Evolutionary conservation across 2,329 filamentous ascomycete genomes (phyloP).

Genomic region (Nemania sp.): DNA sequence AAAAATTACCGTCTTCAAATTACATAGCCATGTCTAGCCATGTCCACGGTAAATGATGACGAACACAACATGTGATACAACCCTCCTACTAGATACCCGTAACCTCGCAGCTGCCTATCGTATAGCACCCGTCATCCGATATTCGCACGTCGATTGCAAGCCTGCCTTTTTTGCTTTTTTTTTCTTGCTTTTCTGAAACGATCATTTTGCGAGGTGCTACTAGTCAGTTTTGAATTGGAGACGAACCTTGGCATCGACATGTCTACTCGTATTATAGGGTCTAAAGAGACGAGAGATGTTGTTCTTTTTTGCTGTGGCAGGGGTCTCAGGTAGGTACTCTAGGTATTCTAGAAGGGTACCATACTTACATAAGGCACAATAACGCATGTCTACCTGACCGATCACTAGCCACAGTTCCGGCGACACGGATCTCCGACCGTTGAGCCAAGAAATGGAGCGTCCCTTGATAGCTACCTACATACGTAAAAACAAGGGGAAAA

Average conservation of each 20-base stretch:
- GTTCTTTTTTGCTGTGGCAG: too few relatives aligned
- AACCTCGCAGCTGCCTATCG: background rate
- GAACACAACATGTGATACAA: background rate
- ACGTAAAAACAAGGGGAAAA: background rate
- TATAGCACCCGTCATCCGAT: background rate
- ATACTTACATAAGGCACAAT: background rate
- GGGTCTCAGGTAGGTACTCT: too few relatives aligned
- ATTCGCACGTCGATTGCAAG: background rate
- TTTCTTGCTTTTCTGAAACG: background rate
- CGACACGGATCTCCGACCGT: conserved; percentile 8
- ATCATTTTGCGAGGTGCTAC: background rate
- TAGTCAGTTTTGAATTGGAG: background rate
- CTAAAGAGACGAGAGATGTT: background rate
- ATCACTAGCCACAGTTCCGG: conserved; percentile 13
- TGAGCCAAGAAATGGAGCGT: background rate
- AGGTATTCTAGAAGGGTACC: background rate
- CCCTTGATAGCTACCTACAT: conserved; percentile 5
- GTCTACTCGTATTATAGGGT: background rate
- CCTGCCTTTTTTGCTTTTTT: background rate
- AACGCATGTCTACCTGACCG: conserved; percentile 1
- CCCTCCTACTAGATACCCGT: background rate
- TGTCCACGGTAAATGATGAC: background rate
- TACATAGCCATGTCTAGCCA: background rate
- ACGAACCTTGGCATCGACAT: background rate
- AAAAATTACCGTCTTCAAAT: background rate